A percentile compares a stretch with the other conserved stretches of the same genome.
Evolutionary conservation across 2,329 filamentous ascomycete species (phyloP).

Genomic region (Penicillium psychrosexuale): DNA sequence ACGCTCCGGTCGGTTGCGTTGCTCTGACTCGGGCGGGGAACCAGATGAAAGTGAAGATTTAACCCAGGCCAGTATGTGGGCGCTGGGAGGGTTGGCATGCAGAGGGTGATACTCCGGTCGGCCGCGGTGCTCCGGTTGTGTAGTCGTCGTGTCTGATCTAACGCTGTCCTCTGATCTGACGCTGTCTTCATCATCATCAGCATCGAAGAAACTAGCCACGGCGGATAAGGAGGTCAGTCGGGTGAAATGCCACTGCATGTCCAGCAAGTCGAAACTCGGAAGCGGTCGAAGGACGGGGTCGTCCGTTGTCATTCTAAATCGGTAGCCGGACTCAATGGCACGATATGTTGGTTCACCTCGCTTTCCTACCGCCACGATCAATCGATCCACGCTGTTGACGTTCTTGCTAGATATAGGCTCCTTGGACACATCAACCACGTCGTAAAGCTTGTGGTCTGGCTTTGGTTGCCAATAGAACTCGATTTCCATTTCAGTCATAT

Average conservation of each 20-base stretch:
- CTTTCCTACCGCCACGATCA: background rate
- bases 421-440: background rate
- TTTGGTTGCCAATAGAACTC: conserved; percentile 15
- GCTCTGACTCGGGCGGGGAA: background rate
- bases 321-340: conserved; percentile 7
- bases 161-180: too few relatives aligned
- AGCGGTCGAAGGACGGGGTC: conserved; percentile 4
- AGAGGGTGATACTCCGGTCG: background rate
- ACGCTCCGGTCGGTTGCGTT: too few relatives aligned
- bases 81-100: too few relatives aligned
- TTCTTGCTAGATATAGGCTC: background rate
- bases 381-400: background rate
- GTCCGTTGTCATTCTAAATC: conserved; percentile 3
- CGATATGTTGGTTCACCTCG: background rate
- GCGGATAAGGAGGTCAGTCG: conserved; percentile 7
- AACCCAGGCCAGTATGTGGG: background rate
- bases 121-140: background rate
- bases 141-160: background rate
- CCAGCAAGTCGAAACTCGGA: conserved; percentile 12
- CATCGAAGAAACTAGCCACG: background rate
- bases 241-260: conserved; percentile 16
- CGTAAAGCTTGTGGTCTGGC: background rate
- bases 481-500: conserved; percentile 4
- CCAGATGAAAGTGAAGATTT: background rate
- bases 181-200: background rate